A percentile compares a stretch with the other conserved stretches of the same genome.
Evolutionary conservation across 345 rosid genomes (phyloP).

Genomic region (Citrus unshiu): DNA sequence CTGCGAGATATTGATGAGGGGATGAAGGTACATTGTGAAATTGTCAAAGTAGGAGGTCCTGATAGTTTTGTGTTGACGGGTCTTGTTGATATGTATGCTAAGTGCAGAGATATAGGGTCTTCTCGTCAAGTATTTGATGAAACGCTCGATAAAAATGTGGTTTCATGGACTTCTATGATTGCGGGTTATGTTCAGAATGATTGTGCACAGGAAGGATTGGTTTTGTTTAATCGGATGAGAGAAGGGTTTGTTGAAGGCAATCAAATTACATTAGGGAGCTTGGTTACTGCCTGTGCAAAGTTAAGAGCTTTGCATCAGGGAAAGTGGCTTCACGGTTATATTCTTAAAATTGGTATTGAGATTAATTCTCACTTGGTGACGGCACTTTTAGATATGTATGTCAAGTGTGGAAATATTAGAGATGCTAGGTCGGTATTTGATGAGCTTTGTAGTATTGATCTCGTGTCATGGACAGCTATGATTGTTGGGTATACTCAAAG

Average conservation of each 20-base stretch:
- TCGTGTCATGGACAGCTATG: constrained; percentile 85
- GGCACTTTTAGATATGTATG: constrained; percentile 69
- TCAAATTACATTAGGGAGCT: constrained; percentile 59
- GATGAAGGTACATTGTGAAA: constrained; percentile 55
- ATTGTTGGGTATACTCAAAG: constrained; percentile 80
- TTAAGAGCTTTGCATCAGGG: constrained; percentile 73
- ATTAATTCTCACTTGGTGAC: constrained; percentile 58
- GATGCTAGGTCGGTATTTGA: constrained; percentile 56
- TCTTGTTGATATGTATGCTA: constrained; percentile 81
- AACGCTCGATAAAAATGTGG: constrained; percentile 43
- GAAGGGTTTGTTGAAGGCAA: constrained; percentile 41
- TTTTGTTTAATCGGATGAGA: constrained; percentile 70
- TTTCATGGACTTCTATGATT: constrained; percentile 88
- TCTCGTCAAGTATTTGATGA: constrained; percentile 48
- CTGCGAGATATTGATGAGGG: constrained; percentile 47
- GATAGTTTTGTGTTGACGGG: constrained; percentile 64
- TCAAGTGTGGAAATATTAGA: constrained; percentile 58
- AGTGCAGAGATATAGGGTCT: constrained; percentile 46
- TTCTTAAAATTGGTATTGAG: constrained; percentile 59
- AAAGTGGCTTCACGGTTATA: constrained; percentile 68
- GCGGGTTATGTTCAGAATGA: constrained; percentile 74
- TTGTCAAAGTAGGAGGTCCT: constrained; percentile 46
- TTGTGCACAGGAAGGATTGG: constrained; percentile 43
- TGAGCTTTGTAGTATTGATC: constrained; percentile 43
- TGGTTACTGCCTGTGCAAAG: constrained; percentile 66